A percentile compares a stretch with the other conserved stretches of the same genome.
These are phyloP conservation scores for Thermothielavioides terrestris DNA, from an alignment of 495 filamentous ascomycete genomes.

Conservation along the genomic window DNA sequence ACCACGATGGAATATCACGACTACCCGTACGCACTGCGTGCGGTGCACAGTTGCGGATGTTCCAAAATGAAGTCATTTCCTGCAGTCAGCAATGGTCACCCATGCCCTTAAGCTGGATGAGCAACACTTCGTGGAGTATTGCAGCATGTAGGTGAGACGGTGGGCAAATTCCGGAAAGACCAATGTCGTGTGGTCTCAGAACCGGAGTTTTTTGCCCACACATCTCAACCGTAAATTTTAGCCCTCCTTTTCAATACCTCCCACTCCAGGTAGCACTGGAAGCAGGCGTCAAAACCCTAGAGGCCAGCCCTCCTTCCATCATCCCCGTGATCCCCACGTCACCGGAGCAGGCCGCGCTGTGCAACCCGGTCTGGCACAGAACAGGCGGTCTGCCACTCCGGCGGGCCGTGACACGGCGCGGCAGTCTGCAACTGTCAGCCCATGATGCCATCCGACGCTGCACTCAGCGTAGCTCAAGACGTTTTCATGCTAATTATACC, in stretches of 20 bases:
- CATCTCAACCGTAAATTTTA: slow-evolving; percentile 9
- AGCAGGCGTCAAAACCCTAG: not conserved
- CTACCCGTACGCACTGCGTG: no score
- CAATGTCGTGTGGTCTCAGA: not conserved
- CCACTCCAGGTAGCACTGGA: not conserved
- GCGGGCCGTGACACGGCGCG: slow-evolving; percentile 1
- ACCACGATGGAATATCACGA: not conserved
- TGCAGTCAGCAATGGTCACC: slow-evolving; percentile 9
- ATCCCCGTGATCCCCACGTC: not conserved
- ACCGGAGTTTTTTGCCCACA: slow-evolving; percentile 12
- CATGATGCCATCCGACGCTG: not conserved
- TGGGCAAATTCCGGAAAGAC: slow-evolving; percentile 2
- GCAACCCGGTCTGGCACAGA: no score
- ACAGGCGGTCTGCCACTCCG: no score
- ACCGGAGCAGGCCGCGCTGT: not conserved
- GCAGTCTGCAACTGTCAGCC: slow-evolving; percentile 3
- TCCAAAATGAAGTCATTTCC: not conserved
- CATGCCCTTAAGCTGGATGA: slow-evolving; percentile 9
- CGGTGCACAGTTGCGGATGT: no score
- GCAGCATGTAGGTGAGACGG: not conserved
- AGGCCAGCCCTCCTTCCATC: slow-evolving; percentile 3
- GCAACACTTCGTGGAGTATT: not conserved
- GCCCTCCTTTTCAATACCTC: slow-evolving; percentile 1
- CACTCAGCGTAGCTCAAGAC: not conserved
- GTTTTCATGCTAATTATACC: slow-evolving; percentile 2